Percentiles rank a stretch among this genome's conserved stretches.
phyloP scores from a whole-genome alignment of 2,329 filamentous ascomycete species.

The Fusarium praegraminearum region DNA sequence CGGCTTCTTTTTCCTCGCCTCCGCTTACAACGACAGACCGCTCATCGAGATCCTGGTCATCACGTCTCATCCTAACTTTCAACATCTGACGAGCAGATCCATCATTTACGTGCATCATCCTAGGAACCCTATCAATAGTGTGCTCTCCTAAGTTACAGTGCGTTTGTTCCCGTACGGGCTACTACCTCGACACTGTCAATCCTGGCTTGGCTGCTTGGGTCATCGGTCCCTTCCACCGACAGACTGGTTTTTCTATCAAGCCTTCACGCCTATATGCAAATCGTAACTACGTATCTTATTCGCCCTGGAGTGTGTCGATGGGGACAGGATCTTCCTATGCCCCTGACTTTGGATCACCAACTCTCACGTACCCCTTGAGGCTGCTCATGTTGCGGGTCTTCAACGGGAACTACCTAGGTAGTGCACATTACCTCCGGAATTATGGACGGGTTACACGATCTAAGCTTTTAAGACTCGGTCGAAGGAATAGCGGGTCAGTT shows the following conservation, averaged over 20 bases:
- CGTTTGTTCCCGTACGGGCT: conserved; percentile 40
- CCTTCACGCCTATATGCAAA: conserved; percentile 29
- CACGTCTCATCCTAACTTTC: conserved; percentile 37
- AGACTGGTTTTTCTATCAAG: conserved; percentile 24
- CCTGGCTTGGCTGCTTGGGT: conserved; percentile 33
- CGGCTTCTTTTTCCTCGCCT: conserved; percentile 9
- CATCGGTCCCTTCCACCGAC: conserved; percentile 36
- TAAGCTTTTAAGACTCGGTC: conserved; percentile 21
- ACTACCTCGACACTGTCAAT: conserved; percentile 29
- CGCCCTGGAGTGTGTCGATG: conserved; percentile 36
- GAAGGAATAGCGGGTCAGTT: conserved; percentile 15
- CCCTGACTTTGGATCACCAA: conserved; percentile 5
- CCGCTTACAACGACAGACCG: conserved; percentile 20
- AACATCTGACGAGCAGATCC: conserved; percentile 25
- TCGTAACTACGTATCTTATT: conserved; percentile 30
- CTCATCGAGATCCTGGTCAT: conserved; percentile 27
- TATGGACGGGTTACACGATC: not conserved
- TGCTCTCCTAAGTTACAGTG: conserved; percentile 30
- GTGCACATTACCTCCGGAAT: conserved; percentile 4
- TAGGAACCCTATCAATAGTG: conserved; percentile 32
- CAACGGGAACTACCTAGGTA: conserved; percentile 6
- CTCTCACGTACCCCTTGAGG: conserved; percentile 16
- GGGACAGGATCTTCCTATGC: conserved; percentile 40
- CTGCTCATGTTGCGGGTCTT: conserved; percentile 5
- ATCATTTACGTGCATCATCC: conserved; percentile 21